Percentiles rank a stretch among this genome's conserved stretches.
Conservation (phyloP, 2,329 filamentous ascomycete species). For the Sarocladium brachiariae region DNA sequence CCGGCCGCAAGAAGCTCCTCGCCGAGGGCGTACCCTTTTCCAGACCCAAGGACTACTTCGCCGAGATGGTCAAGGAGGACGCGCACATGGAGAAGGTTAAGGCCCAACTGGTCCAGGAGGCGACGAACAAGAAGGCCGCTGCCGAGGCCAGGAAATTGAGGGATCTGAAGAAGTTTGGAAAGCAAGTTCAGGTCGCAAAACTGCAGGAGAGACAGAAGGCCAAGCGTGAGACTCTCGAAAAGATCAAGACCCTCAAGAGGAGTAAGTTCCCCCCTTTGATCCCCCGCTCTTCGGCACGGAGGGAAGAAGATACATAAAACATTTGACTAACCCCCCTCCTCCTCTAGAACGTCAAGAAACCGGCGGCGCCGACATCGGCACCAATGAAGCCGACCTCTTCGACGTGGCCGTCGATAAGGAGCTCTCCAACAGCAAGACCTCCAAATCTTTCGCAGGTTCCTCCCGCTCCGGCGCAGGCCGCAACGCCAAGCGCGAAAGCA, state of each 20-base stretch:
- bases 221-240: conserved; percentile 89
- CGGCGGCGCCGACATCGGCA: conserved; percentile 49
- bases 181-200: conserved; percentile 95
- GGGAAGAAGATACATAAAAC: too few species aligned
- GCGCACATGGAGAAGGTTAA: conserved; percentile 98
- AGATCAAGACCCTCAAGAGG: conserved; percentile 90
- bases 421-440: conserved; percentile 31
- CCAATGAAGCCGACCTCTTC: conserved; percentile 80
- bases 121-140: conserved; percentile 84
- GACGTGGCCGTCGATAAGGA: conserved; percentile 77
- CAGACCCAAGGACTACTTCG: conserved; percentile 90
- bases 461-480: conserved; percentile 33
- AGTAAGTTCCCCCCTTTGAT: conserved; percentile 55
- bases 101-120: conserved; percentile 85
- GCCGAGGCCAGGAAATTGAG: conserved; percentile 86
- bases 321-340: conserved; percentile 14
- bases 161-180: conserved; percentile 98
- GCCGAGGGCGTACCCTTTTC: conserved; percentile 82
- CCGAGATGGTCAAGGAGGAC: conserved; percentile 98
- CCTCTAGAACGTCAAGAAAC: conserved; percentile 74
- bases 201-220: conserved; percentile 88
- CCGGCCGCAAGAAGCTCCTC: conserved; percentile 67
- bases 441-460: too few species aligned
- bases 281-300: too few species aligned
- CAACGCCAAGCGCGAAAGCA: conserved; percentile 80